Percentiles rank a stretch among this genome's conserved stretches.
phyloP scores from a whole-genome alignment of 305 asterid genomes.

The Solanum hybrid region DNA sequence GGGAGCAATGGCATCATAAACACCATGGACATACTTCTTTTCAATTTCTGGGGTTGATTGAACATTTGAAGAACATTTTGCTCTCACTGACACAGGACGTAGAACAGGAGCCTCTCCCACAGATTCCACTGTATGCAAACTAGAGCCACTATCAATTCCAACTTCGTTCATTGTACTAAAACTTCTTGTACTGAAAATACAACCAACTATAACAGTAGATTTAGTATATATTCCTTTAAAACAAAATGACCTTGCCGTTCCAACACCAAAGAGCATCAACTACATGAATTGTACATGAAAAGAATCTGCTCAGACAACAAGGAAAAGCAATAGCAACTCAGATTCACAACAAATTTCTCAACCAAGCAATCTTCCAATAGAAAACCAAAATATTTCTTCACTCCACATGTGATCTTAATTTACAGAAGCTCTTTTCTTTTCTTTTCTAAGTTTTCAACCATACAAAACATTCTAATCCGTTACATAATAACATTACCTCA shows the following conservation, averaged over 20 bases:
- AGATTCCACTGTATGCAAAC: constrained; percentile 12
- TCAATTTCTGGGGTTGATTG: constrained; percentile 86
- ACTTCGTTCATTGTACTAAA: constrained; percentile 47
- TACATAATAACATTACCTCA: neutral
- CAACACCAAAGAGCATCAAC: constrained; percentile 38
- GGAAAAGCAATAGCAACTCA: neutral
- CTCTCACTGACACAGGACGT: constrained; percentile 32
- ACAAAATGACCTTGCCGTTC: constrained; percentile 19
- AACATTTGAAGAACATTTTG: constrained; percentile 32
- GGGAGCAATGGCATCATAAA: constrained; percentile 98
- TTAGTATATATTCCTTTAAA: constrained; percentile 5
- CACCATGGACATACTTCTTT: constrained; percentile 83
- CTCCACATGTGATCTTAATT: neutral
- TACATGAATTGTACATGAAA: constrained; percentile 12
- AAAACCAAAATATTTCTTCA: neutral
- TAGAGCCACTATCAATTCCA: constrained; percentile 12
- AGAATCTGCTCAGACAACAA: constrained; percentile 16
- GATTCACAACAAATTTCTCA: neutral
- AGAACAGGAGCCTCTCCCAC: constrained; percentile 32
- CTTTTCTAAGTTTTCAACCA: neutral
- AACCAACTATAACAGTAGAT: constrained; percentile 9
- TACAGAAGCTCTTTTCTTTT: neutral
- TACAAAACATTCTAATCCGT: neutral
- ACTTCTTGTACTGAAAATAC: constrained; percentile 8
- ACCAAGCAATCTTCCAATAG: neutral